Base-by-base conservation (phyloP, 2,329 filamentous ascomycete species). In the Ramichloridium luteum region DNA sequence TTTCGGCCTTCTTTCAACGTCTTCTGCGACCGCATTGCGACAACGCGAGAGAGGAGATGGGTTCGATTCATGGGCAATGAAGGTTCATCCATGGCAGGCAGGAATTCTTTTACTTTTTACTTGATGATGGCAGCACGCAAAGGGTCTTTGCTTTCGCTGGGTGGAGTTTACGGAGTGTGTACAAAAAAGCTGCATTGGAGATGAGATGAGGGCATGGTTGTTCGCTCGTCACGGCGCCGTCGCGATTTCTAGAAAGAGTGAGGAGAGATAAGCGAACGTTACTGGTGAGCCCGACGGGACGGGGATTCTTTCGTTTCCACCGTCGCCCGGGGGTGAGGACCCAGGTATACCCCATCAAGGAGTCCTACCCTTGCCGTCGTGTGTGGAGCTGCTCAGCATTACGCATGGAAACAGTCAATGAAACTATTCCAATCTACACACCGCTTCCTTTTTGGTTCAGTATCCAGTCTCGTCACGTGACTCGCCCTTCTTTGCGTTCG, bases 301-400 rank as follows among this genome's bases (percentile, higher is more conserved):
- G n/a, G n/a, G n/a, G n/a, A n/a, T n/a, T n/a, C n/a, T n/a, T n/a
- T n/a, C n/a, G n/a, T n/a, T n/a, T n/a, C n/a, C n/a, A n/a, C n/a
- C n/a, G n/a, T n/a, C n/a, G n/a, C n/a, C n/a, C 16, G 25, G 28
- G 41, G 35, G 43, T 42, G 42, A 46, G 42, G 43, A 48, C 27
- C 37, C 30, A 38, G 40, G 40, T 38, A 40, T 40, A 44, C 40
- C 45, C 40, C 38, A 57, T 62, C 57, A 57, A 63, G 59, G 59
- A 63, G 55, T 54, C 57, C 58, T 60, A 54, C 50, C 56, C 55
- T 48, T 58, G 58, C 58, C 52, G 54, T 52, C 32, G 27, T 30
- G 27, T 17, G 27, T 36, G 28, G 26, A 23, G n/a, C n/a, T n/a
- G n/a, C n/a, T n/a, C n/a, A n/a, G n/a, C n/a, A n/a, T n/a, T n/a